Base-by-base conservation (phyloP, 2,329 filamentous ascomycete genomes). In the Sclerotinia sclerotiorum region DNA sequence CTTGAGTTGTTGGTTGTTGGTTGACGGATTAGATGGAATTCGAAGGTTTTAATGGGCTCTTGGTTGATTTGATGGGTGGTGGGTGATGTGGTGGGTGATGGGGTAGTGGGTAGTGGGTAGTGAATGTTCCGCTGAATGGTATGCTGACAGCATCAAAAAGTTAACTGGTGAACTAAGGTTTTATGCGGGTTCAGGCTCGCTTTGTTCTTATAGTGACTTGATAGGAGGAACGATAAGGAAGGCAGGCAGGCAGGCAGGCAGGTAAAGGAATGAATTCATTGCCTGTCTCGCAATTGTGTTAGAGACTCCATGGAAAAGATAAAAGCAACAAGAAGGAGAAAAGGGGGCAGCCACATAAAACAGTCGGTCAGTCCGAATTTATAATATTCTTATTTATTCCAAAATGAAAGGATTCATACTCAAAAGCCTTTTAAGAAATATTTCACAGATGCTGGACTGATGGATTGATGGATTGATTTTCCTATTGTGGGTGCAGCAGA, bases 291-390 rank as follows among this genome's bases (percentile, higher is more conserved):
- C n/a, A 51, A 51, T 51, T 51, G n/a, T 51, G 39, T 24, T 24
- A n/a, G 19, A 48, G 11, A 61, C 39, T 24, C 29, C 19, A 13
- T n/a, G 13, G 42, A 21, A 35, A 51, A 62, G 60, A 51, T 32
- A 51, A 35, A 39, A 39, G 58, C 27, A 62, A 35, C 11, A 11
- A 48, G 19, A 29, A 29, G 24, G 13, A 13, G 17, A n/a, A 27
- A 58, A 66, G 42, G 64, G 64, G 54, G 64, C 6, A 66, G 42
- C 29, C 54, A 66, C 64, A 66, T 29, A n/a, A 51, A 60, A 60
- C 54, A 17, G n/a, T 42, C 35, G 64, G 64, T 15, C 54, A 66
- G 29, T 51, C 64, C 54, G 54, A 42, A 42, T 24, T 46, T 42
- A 39, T 39, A 39, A 65, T 42, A 15, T 24, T n/a, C 24, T 19